Evolutionary conservation across 169 alveolate genomes (phyloP).

Genomic region (Condylostoma magnum): DNA sequence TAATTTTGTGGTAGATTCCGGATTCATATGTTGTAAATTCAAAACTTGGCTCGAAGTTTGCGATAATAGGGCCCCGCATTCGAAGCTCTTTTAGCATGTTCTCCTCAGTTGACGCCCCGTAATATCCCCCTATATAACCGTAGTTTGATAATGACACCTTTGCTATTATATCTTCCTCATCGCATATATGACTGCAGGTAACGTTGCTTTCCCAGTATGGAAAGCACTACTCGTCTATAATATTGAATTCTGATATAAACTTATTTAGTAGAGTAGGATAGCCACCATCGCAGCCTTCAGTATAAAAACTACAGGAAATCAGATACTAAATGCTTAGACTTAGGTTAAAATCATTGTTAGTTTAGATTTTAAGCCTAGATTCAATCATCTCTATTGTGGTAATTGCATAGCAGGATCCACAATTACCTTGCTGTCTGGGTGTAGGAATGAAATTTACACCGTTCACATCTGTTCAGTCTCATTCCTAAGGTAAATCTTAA

Average conservation of each 20-base stretch:
- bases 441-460: slow-evolving; percentile 58
- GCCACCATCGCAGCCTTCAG: slow-evolving; percentile 79
- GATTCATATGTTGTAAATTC: slow-evolving; percentile 35
- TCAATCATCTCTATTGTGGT: slow-evolving; percentile 82
- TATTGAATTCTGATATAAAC: slow-evolving; percentile 39
- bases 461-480: slow-evolving; percentile 69
- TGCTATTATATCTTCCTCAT: neutral
- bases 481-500: slow-evolving; percentile 41
- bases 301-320: slow-evolving; percentile 51
- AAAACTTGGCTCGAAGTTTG: slow-evolving; percentile 40
- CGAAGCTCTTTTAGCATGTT: slow-evolving; percentile 65
- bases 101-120: slow-evolving; percentile 55
- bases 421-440: slow-evolving; percentile 76
- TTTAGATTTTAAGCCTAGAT: slow-evolving; percentile 79
- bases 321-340: slow-evolving; percentile 41
- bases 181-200: slow-evolving; percentile 12
- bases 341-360: slow-evolving; percentile 49
- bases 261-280: slow-evolving; percentile 56
- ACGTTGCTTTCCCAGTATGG: neutral
- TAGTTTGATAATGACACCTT: slow-evolving; percentile 31
- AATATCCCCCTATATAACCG: slow-evolving; percentile 59
- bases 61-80: slow-evolving; percentile 65
- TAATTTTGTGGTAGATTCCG: slow-evolving; percentile 41
- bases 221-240: slow-evolving; percentile 39
- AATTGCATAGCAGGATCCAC: slow-evolving; percentile 96